Base-by-base conservation (phyloP, 371 early-diverging fungal species). In the Coemansia sp. region DNA sequence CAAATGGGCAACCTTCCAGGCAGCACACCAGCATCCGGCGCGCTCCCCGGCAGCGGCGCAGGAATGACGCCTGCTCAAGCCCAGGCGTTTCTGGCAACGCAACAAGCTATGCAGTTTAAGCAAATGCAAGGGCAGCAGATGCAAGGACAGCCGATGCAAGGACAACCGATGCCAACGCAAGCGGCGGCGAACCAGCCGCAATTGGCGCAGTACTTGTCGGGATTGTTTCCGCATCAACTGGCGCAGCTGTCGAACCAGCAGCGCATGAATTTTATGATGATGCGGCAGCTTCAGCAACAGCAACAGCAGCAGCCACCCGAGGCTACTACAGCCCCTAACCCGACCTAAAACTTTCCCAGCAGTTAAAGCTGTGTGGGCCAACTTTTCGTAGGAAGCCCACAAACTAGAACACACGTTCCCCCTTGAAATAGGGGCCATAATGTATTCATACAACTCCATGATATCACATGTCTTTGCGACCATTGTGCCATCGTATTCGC, bases 191-290 rank as follows among this genome's bases (percentile, higher is more conserved):
- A 65, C 18, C 77, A 77, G 48, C 71, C 71, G 2, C 77, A 77
- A 52, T 53, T 77, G 30, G 65, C 77, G 5, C 77, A 77, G 55
- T 77, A 68, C 30, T 48, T 77, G 62, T 77, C 77, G 16, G 55
- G 66, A 12, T 48, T 77, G 40, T 72, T 62, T 12, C 77, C 77
- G 5, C 77, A 72, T 20, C 77, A 77, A 47, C 59, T 77, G 23
- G 77, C 77, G 26, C 77, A 77, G 16, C 59, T 77, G 18, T 72
- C 72, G 2, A 72, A 67, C 50, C 77, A 77, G 59, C 68, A 72
- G 48, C 67, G 72, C 11, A 72, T 77, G 71, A 65, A 61, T 20
- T 47, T 62, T 26, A 18, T 80, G 42, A 69, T 73, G n/a, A 62
- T 77, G 59, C 69, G 69, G 16, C 78, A 78, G 67, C 67, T 62